A percentile compares a stretch with the other conserved stretches of the same genome.
Evolutionary conservation across 805 yeast genomes (phyloP).

Genomic region (Zygoascus ofunaensis): DNA sequence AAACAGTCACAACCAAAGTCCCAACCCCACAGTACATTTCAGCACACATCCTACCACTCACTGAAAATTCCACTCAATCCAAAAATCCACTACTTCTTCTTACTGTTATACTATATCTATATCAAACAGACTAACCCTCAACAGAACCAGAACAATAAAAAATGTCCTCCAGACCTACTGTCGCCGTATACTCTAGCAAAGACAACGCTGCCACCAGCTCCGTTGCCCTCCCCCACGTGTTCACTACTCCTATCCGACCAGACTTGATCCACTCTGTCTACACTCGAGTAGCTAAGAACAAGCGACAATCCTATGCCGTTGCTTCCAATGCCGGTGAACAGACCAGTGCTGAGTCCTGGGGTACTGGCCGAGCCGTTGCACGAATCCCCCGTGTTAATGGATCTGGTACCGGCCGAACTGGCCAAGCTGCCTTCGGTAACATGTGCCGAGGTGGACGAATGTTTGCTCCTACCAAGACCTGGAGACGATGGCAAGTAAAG

Average conservation of each 20-base stretch:
- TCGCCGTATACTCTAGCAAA: slow-evolving; percentile 79
- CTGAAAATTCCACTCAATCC: background rate
- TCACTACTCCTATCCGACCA: slow-evolving; percentile 99
- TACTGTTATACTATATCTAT: no score
- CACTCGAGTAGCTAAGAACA: slow-evolving; percentile 98
- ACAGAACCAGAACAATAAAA: no score
- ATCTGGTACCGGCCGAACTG: slow-evolving; percentile 99
- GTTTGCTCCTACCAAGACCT: slow-evolving; percentile 99
- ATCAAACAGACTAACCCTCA: no score
- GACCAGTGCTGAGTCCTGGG: slow-evolving; percentile 99
- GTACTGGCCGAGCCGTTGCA: slow-evolving; percentile 99
- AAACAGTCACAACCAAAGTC: no score
- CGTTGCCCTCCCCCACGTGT: slow-evolving; percentile 95
- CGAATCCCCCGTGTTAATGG: slow-evolving; percentile 99
- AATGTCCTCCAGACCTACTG: slow-evolving; percentile 86
- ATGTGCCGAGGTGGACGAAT: slow-evolving; percentile 99
- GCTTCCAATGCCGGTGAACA: slow-evolving; percentile 99
- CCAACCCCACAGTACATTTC: background rate
- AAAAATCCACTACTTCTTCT: background rate
- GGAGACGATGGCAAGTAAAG: slow-evolving; percentile 99
- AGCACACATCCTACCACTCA: background rate
- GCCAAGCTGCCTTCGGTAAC: slow-evolving; percentile 99
- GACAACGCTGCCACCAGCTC: slow-evolving; percentile 82
- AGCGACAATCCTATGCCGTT: slow-evolving; percentile 99
- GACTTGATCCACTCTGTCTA: slow-evolving; percentile 98